These are phyloP conservation scores for Apiotrichum brassicae DNA, from an alignment of 1,284 basidiomycete species.

Conservation along the genomic window DNA sequence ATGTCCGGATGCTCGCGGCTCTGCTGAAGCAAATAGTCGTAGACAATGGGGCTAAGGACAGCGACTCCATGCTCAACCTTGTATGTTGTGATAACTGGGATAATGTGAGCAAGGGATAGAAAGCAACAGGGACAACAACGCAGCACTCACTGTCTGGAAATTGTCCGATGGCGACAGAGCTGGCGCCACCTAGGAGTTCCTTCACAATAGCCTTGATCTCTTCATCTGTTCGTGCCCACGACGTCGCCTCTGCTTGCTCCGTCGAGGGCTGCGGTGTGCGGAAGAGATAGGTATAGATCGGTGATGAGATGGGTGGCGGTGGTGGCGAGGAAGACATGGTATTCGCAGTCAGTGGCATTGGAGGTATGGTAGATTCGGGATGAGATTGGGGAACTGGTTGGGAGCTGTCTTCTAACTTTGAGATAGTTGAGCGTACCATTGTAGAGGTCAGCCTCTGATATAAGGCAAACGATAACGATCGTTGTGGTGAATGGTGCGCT, in stretches of 20 bases:
- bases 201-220: not conserved
- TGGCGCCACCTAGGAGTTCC: not conserved
- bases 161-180: not conserved
- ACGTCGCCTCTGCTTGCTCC: not conserved
- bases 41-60: constrained; percentile 22
- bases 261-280: not conserved
- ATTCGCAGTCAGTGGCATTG: no score
- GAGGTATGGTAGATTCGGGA: no score
- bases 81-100: not conserved
- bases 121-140: not conserved
- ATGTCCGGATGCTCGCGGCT: constrained; percentile 24
- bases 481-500: not conserved
- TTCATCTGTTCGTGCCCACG: not conserved
- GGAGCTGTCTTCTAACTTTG: not conserved
- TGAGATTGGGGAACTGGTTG: no score
- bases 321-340: no score
- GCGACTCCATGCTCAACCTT: not conserved
- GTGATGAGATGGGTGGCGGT: no score
- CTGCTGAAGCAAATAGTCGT: constrained; percentile 19
- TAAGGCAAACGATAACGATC: not conserved
- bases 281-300: no score
- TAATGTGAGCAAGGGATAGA: not conserved
- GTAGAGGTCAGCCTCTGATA: not conserved
- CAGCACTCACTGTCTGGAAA: not conserved
- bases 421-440: not conserved